Evolutionary conservation across 2,329 filamentous ascomycete genomes (phyloP).

Genomic region (Blastomyces silverae): DNA sequence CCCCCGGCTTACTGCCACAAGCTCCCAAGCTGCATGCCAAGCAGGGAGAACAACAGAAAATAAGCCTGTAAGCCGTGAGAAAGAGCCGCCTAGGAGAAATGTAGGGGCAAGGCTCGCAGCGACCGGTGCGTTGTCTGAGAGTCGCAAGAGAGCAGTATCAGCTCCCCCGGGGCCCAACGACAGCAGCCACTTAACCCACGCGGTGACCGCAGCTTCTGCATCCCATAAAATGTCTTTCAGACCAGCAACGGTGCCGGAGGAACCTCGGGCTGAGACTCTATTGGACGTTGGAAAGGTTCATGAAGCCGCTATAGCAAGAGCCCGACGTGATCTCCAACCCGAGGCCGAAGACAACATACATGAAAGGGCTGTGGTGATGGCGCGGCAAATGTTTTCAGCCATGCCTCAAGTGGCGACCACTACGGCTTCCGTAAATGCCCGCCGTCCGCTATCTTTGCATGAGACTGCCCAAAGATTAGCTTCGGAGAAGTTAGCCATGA

Average conservation of each 20-base stretch:
- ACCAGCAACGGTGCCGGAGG: constrained; percentile 41
- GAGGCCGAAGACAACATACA: constrained; percentile 59
- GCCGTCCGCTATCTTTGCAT: constrained; percentile 50
- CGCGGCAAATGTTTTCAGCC: constrained; percentile 65
- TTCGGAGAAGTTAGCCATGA: constrained; percentile 67
- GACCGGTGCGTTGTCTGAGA: constrained; percentile 59
- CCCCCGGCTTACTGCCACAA: constrained; percentile 55
- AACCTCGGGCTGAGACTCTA: constrained; percentile 25
- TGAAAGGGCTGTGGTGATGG: constrained; percentile 77
- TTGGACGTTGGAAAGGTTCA: constrained; percentile 52
- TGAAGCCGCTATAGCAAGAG: constrained; percentile 58
- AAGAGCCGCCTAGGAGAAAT: constrained; percentile 33
- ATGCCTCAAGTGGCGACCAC: constrained; percentile 58
- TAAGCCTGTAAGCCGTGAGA: neutral
- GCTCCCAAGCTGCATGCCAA: constrained; percentile 65
- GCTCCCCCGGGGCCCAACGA: constrained; percentile 42
- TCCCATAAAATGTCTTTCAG: constrained; percentile 48
- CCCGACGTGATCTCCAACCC: constrained; percentile 68
- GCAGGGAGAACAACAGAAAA: constrained; percentile 36
- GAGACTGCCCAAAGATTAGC: constrained; percentile 76
- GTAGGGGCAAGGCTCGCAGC: constrained; percentile 63
- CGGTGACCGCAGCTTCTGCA: constrained; percentile 64
- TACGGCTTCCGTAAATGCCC: constrained; percentile 25
- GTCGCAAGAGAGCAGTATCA: constrained; percentile 56
- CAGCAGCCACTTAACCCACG: constrained; percentile 58